Evolutionary conservation across 495 filamentous ascomycete species (phyloP), one percentile per base, ranked within the genome.

Genomic region (Astrothelium macrocarpum): DNA sequence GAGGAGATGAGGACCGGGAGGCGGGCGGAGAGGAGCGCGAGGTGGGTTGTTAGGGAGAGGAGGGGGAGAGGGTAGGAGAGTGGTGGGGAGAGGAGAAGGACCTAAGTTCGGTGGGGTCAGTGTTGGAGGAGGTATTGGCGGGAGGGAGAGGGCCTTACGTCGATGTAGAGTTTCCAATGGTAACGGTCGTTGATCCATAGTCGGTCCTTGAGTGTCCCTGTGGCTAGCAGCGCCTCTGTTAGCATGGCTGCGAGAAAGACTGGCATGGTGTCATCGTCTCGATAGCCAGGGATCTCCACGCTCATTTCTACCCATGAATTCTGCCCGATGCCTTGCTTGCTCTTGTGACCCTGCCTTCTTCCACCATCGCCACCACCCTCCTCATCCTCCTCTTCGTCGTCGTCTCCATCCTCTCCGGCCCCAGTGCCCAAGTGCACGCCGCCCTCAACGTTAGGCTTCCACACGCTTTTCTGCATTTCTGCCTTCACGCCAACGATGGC

Each of bases 101-200:
- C 92, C 92, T 96, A 68, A 53, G 12, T 9, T 3, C 18, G 31
- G 18, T 23, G 1, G 29, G 32, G 25, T 12, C 32, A 29, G 42
- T 61, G 60, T 18, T 1, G 62, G 20, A 42, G 59, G 5, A 58
- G 49, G 18, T 25, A 7, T 11, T 62, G 45, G 42, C 16, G 61
- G 53, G 11, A 32, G 31, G 56, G 43, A 34, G 49, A 49, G 53
- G 53, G 42, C 83, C 88, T 74, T 70, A 97, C 94, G 78, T 98
- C 94, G 68, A 97, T 84, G 75, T 93, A 97, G 26, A 98, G 71
- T 76, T 90, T 88, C 94, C 94, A 98, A 79, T 97, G 92, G 80
- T 90, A 97, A 49, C 91, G 80, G 65, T 81, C 73, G 73, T 95
- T 96, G 71, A 98, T 95, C 71, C 84, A 84, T 70, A 98, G 71